Base-by-base conservation (phyloP, 2,329 filamentous ascomycete genomes). In the Sporothrix brasiliensis region DNA sequence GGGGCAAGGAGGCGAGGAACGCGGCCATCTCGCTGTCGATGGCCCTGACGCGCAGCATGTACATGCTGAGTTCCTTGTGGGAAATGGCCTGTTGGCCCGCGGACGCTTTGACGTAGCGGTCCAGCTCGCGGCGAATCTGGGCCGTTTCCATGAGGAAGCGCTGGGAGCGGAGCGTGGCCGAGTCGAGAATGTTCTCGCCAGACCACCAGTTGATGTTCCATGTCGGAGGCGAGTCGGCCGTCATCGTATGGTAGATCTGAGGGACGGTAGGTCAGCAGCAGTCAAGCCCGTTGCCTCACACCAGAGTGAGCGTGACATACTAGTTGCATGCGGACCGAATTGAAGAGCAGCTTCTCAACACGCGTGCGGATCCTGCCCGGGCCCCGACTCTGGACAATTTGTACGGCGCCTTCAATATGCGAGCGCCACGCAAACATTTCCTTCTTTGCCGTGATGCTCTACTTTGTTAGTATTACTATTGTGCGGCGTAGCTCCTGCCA, bases 201-300 rank as follows among this genome's bases (percentile, higher is more conserved):
- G 87, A 80, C 87, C 87, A 89, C 86, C 86, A 89, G 50, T 88
- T 84, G 2, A 81, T 79, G 10, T 85, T 85, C 81, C 86, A 84
- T 24, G 79, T 76, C 0, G 86, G 86, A 0, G 83, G 75, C 61
- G 83, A 86, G 44, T 83, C 84, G 1, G 84, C 82, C 16, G 83
- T 84, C 41, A 89, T 79, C 16, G 84, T 83, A 72, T 60, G 56
- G 34, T 60, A 9, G 19, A 60, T 60, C 56, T 60, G n/a, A 19
- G 21, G 2, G 14, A 7, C 5, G 30, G 14, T n/a, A 6, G 34
- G 34, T 34, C 6, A 60, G 54, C 14, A 3, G 5, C 3, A 30
- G 2, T 4, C 34, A 16, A 14, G 16, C 2, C 4, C 2, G n/a
- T 19, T 11, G 19, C 19, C 21, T 21, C n/a, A 24, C 19, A 6